Base-by-base conservation (phyloP, 2,329 filamentous ascomycete species). In the Madurella mycetomatis region DNA sequence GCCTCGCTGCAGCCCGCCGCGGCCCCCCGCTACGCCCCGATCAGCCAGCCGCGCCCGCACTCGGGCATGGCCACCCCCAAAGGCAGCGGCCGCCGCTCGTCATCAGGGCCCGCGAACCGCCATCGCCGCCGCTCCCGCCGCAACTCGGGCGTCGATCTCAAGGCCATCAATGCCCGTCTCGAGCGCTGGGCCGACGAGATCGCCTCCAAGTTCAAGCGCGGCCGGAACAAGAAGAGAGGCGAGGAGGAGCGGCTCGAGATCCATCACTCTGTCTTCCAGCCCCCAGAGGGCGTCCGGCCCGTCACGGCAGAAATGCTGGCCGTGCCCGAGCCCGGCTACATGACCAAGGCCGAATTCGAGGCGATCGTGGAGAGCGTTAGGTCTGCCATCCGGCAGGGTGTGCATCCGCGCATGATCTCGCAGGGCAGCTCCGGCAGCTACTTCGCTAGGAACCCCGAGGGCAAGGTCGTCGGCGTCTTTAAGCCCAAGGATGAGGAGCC, bases 401-500 rank as follows among this genome's bases (percentile, higher is more conserved):
- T 92, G 47, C 94, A 99, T 69, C 94, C 94, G 4, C 92, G 89
- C 65, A 88, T 99, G 84, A 99, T 99, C 62, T 86, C 92, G 0
- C 94, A 99, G 70, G 94, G 94, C 40, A 97, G 92, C 72, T 97
- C 94, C 2, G 94, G 94, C 47, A 96, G 92, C 71, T 99, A 99
- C 74, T 99, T 99, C 78, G 94, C 94, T 25, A 82, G 92, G 55
- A 95, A 96, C 65, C 83, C 83, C 1, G 87, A 92, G 53, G 94
- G 94, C 49, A 96, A 95, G 74, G 90, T 96, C 15, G 90, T 99
- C 4, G 94, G 92, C 37, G 94, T 99, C 4, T 99, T 99, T 75
- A 99, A 99, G 71, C 94, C 94, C 41, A 99, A 99, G 73, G 94
- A 99, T 64, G 94, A 99, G 73, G 95, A 99, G 71, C 94, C 94